These are phyloP conservation scores for Takashimella tepidaria DNA, from an alignment of 1,284 basidiomycete species.

Conservation along the genomic window DNA sequence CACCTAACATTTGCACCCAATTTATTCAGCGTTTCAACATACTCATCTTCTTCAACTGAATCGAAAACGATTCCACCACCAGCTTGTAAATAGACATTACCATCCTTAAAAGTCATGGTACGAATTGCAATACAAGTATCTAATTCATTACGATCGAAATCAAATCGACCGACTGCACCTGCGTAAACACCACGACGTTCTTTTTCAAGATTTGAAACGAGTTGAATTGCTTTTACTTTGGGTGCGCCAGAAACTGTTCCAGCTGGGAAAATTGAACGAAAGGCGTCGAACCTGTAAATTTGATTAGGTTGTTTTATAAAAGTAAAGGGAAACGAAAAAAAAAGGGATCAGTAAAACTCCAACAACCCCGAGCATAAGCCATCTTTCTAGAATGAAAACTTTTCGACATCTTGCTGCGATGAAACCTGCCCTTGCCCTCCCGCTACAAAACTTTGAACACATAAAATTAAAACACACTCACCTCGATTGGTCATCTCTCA, in stretches of 20 bases:
- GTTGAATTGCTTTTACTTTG: constrained; percentile 97
- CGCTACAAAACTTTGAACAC: too few relatives aligned
- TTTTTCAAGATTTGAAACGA: constrained; percentile 79
- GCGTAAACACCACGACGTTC: constrained; percentile 94
- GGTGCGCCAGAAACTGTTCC: constrained; percentile 99
- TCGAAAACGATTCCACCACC: constrained; percentile 94
- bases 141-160: constrained; percentile 91
- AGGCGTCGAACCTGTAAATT: constrained; percentile 98
- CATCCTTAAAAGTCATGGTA: constrained; percentile 96
- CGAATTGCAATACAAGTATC: constrained; percentile 99
- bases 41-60: constrained; percentile 96
- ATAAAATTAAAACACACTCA: too few relatives aligned
- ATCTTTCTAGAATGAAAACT: too few relatives aligned
- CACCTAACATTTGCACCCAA: constrained; percentile 80
- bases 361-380: too few relatives aligned
- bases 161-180: constrained; percentile 93
- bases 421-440: too few relatives aligned
- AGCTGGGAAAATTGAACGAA: constrained; percentile 98
- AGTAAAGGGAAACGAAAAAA: too few relatives aligned
- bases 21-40: constrained; percentile 93
- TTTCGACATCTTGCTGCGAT: too few relatives aligned
- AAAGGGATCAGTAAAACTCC: too few relatives aligned
- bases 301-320: too few relatives aligned
- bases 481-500: constrained; percentile 77
- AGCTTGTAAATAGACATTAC: constrained; percentile 87